These are phyloP conservation scores for Alopecurus myosuroides DNA, from an alignment of 176 grass and related monocot species.

Conservation along the genomic window DNA sequence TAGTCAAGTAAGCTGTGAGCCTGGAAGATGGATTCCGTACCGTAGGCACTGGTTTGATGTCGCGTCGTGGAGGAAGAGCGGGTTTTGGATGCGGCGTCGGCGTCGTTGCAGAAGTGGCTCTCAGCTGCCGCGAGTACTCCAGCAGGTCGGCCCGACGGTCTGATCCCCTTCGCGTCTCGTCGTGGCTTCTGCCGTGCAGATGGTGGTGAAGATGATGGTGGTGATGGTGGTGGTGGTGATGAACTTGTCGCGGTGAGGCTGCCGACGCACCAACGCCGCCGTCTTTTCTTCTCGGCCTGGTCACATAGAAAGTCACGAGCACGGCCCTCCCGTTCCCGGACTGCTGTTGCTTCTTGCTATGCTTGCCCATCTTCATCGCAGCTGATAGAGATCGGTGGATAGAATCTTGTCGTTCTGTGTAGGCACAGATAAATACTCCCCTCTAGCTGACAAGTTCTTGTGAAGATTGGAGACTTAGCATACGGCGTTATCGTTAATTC, in stretches of 20 bases:
- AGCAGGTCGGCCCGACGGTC: conserved; percentile 22
- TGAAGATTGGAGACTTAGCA: background rate
- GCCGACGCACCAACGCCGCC: background rate
- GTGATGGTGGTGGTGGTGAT: background rate
- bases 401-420: background rate
- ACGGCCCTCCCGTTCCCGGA: background rate
- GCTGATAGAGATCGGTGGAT: background rate
- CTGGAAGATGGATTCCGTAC: background rate
- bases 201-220: background rate
- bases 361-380: conserved; percentile 18
- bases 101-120: background rate
- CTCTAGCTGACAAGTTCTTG: background rate
- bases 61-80: no score
- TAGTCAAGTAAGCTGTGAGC: background rate
- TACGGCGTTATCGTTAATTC: background rate
- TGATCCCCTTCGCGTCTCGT: background rate
- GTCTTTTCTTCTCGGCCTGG: background rate
- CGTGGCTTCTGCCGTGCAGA: background rate
- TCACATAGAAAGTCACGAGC: conserved; percentile 26
- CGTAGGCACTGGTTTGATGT: background rate
- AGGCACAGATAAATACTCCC: background rate
- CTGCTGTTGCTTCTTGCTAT: conserved; percentile 4
- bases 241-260: background rate
- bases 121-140: conserved; percentile 38
- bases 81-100: no score